Percentiles rank a stretch among this genome's conserved stretches.
Evolutionary conservation across 495 filamentous ascomycete species (phyloP).

Genomic region (Massariosphaeria phaeospora): DNA sequence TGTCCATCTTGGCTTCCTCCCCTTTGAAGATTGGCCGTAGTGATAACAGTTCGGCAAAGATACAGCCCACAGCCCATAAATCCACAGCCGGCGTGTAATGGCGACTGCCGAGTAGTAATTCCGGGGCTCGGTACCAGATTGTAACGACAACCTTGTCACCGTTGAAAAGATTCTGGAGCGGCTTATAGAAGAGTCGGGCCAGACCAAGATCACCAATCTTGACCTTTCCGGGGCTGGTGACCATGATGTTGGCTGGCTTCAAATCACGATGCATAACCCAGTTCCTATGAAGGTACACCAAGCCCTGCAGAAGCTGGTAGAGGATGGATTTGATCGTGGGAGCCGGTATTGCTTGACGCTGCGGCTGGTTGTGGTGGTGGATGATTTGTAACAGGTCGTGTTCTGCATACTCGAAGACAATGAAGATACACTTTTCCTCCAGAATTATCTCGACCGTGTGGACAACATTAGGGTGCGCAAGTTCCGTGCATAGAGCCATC

Average conservation of each 20-base stretch:
- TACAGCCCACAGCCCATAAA: slow-evolving; percentile 96
- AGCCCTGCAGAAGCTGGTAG: slow-evolving; percentile 89
- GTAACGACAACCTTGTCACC: slow-evolving; percentile 99
- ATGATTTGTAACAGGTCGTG: slow-evolving; percentile 97
- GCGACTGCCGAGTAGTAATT: slow-evolving; percentile 80
- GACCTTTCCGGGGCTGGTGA: slow-evolving; percentile 81
- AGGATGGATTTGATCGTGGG: slow-evolving; percentile 84
- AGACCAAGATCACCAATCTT: slow-evolving; percentile 92
- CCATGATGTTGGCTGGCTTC: slow-evolving; percentile 98
- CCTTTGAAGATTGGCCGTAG: slow-evolving; percentile 96
- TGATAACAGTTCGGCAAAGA: slow-evolving; percentile 90
- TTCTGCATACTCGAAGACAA: slow-evolving; percentile 99
- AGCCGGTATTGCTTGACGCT: slow-evolving; percentile 81
- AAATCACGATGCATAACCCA: slow-evolving; percentile 97
- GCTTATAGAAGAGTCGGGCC: slow-evolving; percentile 89
- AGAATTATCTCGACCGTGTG: slow-evolving; percentile 91
- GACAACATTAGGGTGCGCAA: slow-evolving; percentile 86
- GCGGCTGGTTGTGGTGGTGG: slow-evolving; percentile 89
- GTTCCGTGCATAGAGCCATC: slow-evolving; percentile 96
- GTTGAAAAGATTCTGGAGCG: slow-evolving; percentile 79
- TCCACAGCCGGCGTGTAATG: slow-evolving; percentile 97
- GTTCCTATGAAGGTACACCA: slow-evolving; percentile 90
- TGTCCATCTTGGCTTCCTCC: slow-evolving; percentile 98
- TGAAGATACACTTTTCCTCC: slow-evolving; percentile 98
- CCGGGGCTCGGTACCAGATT: slow-evolving; percentile 97